Evolutionary conservation across 2,329 filamentous ascomycete genomes (phyloP).

Genomic region (Xylariales sp.): DNA sequence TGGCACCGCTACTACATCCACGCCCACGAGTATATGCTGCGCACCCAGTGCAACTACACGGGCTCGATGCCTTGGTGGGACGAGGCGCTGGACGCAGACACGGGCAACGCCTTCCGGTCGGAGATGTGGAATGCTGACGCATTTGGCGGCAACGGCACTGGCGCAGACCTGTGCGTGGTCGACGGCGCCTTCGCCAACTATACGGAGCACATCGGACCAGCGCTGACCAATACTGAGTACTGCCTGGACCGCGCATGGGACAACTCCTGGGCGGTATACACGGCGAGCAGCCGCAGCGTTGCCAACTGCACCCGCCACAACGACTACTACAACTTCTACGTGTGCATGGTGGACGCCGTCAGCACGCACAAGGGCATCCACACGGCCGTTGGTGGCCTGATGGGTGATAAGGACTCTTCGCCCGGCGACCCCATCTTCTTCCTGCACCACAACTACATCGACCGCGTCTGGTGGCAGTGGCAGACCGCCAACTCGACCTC

Average conservation of each 20-base stretch:
- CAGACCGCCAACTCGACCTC: conserved; percentile 13
- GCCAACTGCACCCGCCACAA: not conserved
- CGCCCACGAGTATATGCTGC: conserved; percentile 8
- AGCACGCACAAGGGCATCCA: conserved; percentile 3
- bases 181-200: conserved; percentile 3
- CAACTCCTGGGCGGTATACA: not conserved
- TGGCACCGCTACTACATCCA: conserved; percentile 13
- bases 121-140: conserved; percentile 1
- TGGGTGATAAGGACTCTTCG: conserved; percentile 1
- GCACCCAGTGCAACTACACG: conserved; percentile 10
- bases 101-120: conserved; percentile 1
- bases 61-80: conserved; percentile 10
- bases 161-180: not conserved
- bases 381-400: conserved; percentile 2
- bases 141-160: conserved; percentile 2
- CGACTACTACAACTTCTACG: not conserved
- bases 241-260: conserved; percentile 16
- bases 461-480: conserved; percentile 21
- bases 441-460: conserved; percentile 19
- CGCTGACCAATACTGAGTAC: conserved; percentile 13
- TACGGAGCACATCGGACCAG: conserved; percentile 23
- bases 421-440: conserved; percentile 17
- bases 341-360: not conserved
- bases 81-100: not conserved
- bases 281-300: not conserved